Percentiles rank a stretch among this genome's conserved stretches.
phyloP scores from a whole-genome alignment of 2,329 filamentous ascomycete species.

The Xylariales sp. region DNA sequence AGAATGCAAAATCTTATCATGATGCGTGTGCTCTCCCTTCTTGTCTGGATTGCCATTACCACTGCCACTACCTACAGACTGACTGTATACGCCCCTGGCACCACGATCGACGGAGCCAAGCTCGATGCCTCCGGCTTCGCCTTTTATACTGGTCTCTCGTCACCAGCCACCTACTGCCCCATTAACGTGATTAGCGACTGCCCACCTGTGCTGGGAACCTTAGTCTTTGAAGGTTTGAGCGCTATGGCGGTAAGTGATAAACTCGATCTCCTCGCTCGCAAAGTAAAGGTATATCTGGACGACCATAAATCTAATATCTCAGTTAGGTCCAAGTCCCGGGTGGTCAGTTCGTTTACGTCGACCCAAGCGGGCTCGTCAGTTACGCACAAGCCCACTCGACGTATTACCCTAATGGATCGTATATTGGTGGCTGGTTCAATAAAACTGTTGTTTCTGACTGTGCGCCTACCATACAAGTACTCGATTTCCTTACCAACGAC shows the following conservation, averaged over 20 bases:
- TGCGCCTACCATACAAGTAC: conserved; percentile 13
- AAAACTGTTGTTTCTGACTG: conserved; percentile 21
- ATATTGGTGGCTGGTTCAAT: conserved; percentile 41
- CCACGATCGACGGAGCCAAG: conserved; percentile 13
- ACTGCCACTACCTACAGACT: conserved; percentile 18
- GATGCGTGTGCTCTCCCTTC: too few species aligned
- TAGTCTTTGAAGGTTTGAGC: conserved; percentile 16
- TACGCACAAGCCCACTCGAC: conserved; percentile 54
- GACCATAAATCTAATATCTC: too few species aligned
- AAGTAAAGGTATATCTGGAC: neutral
- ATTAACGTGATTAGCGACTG: conserved; percentile 8
- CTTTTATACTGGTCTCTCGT: conserved; percentile 18
- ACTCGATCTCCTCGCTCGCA: neutral
- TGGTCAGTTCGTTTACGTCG: conserved; percentile 58
- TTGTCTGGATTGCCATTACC: conserved; percentile 10
- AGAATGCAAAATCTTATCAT: conserved; percentile 8
- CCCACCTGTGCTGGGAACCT: conserved; percentile 17
- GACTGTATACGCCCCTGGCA: conserved; percentile 19
- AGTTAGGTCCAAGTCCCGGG: conserved; percentile 55
- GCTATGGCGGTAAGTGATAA: conserved; percentile 18
- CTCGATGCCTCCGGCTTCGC: conserved; percentile 17
- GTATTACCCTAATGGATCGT: conserved; percentile 44
- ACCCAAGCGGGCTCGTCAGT: conserved; percentile 45
- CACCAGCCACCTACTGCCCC: conserved; percentile 21
- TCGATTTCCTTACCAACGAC: conserved; percentile 24